These are phyloP conservation scores for Vaccinium darrowii DNA, from an alignment of 148 eudicot species.

Conservation along the genomic window DNA sequence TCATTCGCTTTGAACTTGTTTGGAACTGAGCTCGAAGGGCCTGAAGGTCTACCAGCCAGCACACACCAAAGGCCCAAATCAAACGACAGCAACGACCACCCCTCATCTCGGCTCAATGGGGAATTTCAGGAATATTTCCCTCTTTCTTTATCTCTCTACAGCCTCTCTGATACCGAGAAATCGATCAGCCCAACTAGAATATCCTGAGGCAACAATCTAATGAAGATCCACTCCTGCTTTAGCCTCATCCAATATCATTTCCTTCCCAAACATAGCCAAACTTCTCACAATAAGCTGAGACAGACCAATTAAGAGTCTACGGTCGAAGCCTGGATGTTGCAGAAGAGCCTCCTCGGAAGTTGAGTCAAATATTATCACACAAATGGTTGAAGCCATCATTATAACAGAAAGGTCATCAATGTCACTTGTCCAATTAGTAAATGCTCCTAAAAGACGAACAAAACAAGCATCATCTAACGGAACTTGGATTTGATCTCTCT, in stretches of 20 bases:
- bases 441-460: slow-evolving; percentile 57
- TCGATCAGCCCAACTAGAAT: slow-evolving; percentile 72
- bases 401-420: slow-evolving; percentile 42
- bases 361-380: slow-evolving; percentile 62
- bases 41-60: too few relatives aligned
- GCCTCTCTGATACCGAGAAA: slow-evolving; percentile 54
- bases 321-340: slow-evolving; percentile 46
- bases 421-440: slow-evolving; percentile 71
- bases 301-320: slow-evolving; percentile 33
- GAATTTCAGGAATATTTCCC: background rate
- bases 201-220: slow-evolving; percentile 70
- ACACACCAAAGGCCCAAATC: too few relatives aligned
- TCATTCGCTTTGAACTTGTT: too few relatives aligned
- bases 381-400: slow-evolving; percentile 92
- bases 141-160: slow-evolving; percentile 44
- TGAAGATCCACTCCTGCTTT: slow-evolving; percentile 70
- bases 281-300: slow-evolving; percentile 64
- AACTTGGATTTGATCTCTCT: slow-evolving; percentile 55
- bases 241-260: slow-evolving; percentile 41
- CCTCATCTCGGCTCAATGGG: background rate
- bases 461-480: slow-evolving; percentile 53
- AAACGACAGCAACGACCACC: too few relatives aligned
- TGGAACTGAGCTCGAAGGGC: too few relatives aligned
- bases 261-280: slow-evolving; percentile 42
- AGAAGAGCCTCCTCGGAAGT: slow-evolving; percentile 74